These are phyloP conservation scores for Penicillium janthinellum DNA, from an alignment of 2,329 filamentous ascomycete genomes.

Conservation along the genomic window DNA sequence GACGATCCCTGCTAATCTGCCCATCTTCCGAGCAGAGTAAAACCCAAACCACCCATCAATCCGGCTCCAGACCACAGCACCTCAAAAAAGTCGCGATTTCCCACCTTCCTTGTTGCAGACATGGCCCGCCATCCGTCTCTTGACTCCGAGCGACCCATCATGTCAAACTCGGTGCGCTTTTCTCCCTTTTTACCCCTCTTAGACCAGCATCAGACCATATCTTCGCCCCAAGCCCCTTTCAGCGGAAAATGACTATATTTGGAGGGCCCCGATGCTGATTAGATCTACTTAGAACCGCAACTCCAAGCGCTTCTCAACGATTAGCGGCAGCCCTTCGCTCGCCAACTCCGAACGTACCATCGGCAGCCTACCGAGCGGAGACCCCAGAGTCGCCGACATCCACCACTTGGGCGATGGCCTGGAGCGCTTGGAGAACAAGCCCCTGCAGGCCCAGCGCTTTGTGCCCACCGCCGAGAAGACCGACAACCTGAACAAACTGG, in stretches of 20 bases:
- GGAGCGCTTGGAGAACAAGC: constrained; percentile 87
- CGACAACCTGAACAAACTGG: constrained; percentile 80
- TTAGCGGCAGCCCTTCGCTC: constrained; percentile 51
- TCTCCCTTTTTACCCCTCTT: constrained; percentile 8
- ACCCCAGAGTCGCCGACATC: constrained; percentile 64
- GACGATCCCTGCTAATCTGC: constrained; percentile 11
- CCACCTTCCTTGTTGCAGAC: constrained; percentile 3
- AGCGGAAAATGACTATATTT: neutral
- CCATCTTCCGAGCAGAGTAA: constrained; percentile 2
- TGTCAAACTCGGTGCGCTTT: constrained; percentile 53
- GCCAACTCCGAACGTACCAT: constrained; percentile 50
- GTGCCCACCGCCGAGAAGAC: constrained; percentile 76
- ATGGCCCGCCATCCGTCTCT: constrained; percentile 50
- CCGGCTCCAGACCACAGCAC: neutral
- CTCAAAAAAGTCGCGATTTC: constrained; percentile 1
- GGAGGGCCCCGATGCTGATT: constrained; percentile 18
- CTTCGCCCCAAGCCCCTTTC: neutral
- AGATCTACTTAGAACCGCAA: constrained; percentile 46
- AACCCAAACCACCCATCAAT: neutral
- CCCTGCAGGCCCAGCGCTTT: constrained; percentile 79
- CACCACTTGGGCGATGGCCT: constrained; percentile 77
- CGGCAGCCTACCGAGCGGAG: constrained; percentile 42
- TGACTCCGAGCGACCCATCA: constrained; percentile 59
- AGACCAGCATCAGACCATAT: neutral
- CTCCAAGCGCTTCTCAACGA: constrained; percentile 57